Evolutionary conservation across 1,284 basidiomycete species (phyloP).

Genomic region (Schizophyllum amplum): DNA sequence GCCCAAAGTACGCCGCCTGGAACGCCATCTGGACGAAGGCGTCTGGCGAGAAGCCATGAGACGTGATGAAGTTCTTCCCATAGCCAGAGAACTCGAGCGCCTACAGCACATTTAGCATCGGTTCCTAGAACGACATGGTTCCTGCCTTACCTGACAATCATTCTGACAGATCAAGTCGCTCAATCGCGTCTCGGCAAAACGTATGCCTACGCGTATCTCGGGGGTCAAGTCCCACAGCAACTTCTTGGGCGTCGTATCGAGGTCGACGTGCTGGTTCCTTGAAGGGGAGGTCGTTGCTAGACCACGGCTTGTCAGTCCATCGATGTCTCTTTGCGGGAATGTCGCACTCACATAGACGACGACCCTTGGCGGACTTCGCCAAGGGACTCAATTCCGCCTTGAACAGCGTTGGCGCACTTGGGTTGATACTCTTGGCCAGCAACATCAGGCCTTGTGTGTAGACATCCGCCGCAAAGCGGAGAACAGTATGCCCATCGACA

Average conservation of each 20-base stretch:
- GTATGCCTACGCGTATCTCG: conserved; percentile 78
- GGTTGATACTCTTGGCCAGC: conserved; percentile 91
- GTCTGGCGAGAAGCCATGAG: conserved; percentile 88
- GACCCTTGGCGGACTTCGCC: conserved; percentile 21
- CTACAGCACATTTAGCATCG: neutral
- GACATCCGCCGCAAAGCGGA: conserved; percentile 85
- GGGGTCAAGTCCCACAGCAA: conserved; percentile 89
- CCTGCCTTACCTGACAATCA: conserved; percentile 68
- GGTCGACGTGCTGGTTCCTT: conserved; percentile 13
- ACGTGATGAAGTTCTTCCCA: conserved; percentile 59
- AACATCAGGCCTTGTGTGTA: conserved; percentile 96
- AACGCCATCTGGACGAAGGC: conserved; percentile 97
- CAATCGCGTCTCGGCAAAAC: conserved; percentile 90
- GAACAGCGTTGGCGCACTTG: conserved; percentile 88
- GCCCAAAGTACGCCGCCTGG: conserved; percentile 91
- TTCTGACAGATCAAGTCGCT: conserved; percentile 98
- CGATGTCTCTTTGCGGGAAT: too few species aligned
- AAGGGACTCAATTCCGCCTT: conserved; percentile 79
- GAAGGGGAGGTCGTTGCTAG: conserved; percentile 22
- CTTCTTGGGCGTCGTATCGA: conserved; percentile 89
- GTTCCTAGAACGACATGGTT: neutral
- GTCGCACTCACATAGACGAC: neutral
- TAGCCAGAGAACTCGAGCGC: conserved; percentile 78
- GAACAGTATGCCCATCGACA: conserved; percentile 92
- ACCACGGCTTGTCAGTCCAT: too few species aligned